Conservation (phyloP, 2,329 filamentous ascomycete genomes). For the Remersonia thermophila region DNA sequence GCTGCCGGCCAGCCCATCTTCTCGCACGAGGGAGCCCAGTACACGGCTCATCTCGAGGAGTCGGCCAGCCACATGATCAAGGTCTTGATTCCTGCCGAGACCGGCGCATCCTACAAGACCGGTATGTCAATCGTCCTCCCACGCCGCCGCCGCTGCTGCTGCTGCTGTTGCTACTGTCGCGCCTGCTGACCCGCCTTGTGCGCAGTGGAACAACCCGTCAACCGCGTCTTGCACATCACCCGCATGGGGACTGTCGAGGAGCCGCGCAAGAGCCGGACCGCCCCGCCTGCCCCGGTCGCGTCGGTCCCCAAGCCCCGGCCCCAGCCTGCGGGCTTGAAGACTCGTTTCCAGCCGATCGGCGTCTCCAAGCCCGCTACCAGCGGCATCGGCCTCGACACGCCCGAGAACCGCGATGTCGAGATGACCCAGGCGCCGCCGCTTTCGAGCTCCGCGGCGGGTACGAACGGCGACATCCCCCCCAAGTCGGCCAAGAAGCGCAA, state of each 20-base stretch:
- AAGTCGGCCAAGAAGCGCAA: constrained; percentile 28
- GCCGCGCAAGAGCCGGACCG: constrained; percentile 19
- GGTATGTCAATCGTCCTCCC: too few species aligned
- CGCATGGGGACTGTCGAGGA: constrained; percentile 46
- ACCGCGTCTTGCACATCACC: constrained; percentile 52
- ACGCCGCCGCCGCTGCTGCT: too few species aligned
- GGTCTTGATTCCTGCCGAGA: constrained; percentile 47
- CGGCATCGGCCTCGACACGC: constrained; percentile 28
- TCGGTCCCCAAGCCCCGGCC: constrained; percentile 42
- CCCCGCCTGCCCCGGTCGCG: constrained; percentile 24
- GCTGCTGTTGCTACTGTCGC: too few species aligned
- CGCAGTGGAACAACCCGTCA: constrained; percentile 35
- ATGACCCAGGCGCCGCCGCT: constrained; percentile 29
- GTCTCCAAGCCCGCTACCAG: constrained; percentile 24
- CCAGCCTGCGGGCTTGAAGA: constrained; percentile 55
- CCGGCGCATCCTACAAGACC: constrained; percentile 41
- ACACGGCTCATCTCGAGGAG: constrained; percentile 44
- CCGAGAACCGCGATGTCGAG: constrained; percentile 33
- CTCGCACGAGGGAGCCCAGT: constrained; percentile 51
- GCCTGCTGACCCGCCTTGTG: too few species aligned
- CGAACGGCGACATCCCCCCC: constrained; percentile 11
- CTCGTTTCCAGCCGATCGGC: constrained; percentile 57
- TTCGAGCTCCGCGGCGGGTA: constrained; percentile 3
- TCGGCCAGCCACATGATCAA: constrained; percentile 41
- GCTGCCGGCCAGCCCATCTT: constrained; percentile 42